These are phyloP conservation scores for Echinosophora koreensis DNA, from an alignment of 306 rosid species.

Conservation along the genomic window DNA sequence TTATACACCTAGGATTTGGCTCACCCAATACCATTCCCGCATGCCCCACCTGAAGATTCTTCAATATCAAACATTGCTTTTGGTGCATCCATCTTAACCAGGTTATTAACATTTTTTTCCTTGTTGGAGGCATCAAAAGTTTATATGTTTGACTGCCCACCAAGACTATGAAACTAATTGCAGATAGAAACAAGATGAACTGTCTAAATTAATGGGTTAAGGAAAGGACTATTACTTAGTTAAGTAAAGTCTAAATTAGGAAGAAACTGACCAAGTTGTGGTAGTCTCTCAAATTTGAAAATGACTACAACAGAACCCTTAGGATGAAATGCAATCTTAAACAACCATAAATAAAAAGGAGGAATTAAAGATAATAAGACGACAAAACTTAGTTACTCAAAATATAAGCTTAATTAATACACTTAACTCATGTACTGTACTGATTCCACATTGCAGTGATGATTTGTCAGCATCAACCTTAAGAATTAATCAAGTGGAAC, in stretches of 20 bases:
- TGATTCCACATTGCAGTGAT: conserved; percentile 30
- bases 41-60: conserved; percentile 45
- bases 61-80: conserved; percentile 46
- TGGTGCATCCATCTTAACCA: conserved; percentile 37
- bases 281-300: conserved; percentile 60
- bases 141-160: conserved; percentile 37
- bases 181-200: conserved; percentile 49
- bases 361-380: conserved; percentile 8
- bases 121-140: conserved; percentile 11
- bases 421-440: background rate
- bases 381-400: conserved; percentile 32
- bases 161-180: conserved; percentile 46
- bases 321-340: conserved; percentile 49
- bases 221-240: conserved; percentile 45
- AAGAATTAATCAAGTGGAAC: background rate
- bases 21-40: conserved; percentile 39
- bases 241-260: conserved; percentile 45
- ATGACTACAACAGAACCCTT: conserved; percentile 47
- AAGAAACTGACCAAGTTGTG: conserved; percentile 49
- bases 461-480: conserved; percentile 9
- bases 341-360: conserved; percentile 25
- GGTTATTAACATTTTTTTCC: background rate
- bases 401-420: conserved; percentile 37
- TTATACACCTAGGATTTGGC: background rate
- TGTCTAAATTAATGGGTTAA: conserved; percentile 48